A percentile compares a stretch with the other conserved stretches of the same genome.
Evolutionary conservation across 768 basidiomycete genomes (phyloP).

Genomic region (Kwoniella dejecticola): DNA sequence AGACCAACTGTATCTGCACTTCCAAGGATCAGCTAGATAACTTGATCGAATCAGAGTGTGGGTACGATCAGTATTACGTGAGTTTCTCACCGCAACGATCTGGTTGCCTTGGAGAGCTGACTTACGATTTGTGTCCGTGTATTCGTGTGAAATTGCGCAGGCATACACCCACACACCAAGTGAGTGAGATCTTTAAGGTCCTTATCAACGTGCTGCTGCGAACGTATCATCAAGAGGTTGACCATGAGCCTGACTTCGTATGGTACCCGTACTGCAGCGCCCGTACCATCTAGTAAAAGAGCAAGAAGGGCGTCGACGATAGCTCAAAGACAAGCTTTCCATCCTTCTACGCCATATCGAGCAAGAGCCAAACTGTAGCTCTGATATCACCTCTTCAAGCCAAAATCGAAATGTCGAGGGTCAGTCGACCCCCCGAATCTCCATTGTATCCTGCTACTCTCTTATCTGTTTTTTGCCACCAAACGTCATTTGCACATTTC

Average conservation of each 20-base stretch:
- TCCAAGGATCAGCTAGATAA: neutral
- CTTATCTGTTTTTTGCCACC: too few relatives aligned
- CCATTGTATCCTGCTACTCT: too few relatives aligned
- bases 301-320: neutral
- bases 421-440: too few relatives aligned
- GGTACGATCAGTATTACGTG: slow-evolving; percentile 14
- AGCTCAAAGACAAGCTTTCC: slow-evolving; percentile 14
- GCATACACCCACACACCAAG: slow-evolving; percentile 13
- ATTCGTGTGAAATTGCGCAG: neutral
- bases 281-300: neutral
- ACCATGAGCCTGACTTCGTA: too few relatives aligned
- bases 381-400: too few relatives aligned
- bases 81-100: neutral
- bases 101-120: neutral
- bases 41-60: slow-evolving; percentile 3
- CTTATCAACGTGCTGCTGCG: too few relatives aligned
- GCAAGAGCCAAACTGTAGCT: too few relatives aligned
- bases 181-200: neutral
- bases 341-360: slow-evolving; percentile 1
- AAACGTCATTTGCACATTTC: too few relatives aligned
- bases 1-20: slow-evolving; percentile 17
- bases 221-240: too few relatives aligned
- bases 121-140: too few relatives aligned
- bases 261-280: neutral
- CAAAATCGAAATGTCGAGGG: too few relatives aligned